Conservation (phyloP, 768 basidiomycete genomes). For the Boletellus emodensis region DNA sequence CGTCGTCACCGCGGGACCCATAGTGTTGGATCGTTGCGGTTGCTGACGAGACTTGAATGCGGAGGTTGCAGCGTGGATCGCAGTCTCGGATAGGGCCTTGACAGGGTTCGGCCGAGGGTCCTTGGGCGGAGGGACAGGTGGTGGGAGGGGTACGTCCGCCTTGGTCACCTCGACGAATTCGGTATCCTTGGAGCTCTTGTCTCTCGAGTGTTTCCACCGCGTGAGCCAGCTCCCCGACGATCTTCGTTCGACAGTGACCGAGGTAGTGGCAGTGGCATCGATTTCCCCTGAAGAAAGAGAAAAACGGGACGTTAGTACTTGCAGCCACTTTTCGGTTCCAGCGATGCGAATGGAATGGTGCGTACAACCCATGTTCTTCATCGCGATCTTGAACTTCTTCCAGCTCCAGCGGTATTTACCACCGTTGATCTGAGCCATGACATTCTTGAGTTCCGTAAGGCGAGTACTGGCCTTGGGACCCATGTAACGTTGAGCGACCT, state of each 20-base stretch:
- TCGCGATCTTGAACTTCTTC: slow-evolving; percentile 77
- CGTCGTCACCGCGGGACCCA: slow-evolving; percentile 24
- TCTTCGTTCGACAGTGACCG: slow-evolving; percentile 55
- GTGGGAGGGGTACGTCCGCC: slow-evolving; percentile 6
- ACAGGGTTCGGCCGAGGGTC: slow-evolving; percentile 32
- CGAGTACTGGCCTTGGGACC: slow-evolving; percentile 63
- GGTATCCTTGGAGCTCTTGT: slow-evolving; percentile 30
- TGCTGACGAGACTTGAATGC: slow-evolving; percentile 26
- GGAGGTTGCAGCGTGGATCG: slow-evolving; percentile 27
- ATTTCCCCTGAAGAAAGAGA: slow-evolving; percentile 53
- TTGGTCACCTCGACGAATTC: slow-evolving; percentile 32
- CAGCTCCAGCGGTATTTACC: slow-evolving; percentile 79
- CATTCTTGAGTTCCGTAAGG: slow-evolving; percentile 65
- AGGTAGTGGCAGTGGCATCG: slow-evolving; percentile 53
- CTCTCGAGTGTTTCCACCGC: slow-evolving; percentile 43
- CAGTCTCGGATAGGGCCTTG: slow-evolving; percentile 32
- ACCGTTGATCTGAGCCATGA: slow-evolving; percentile 70
- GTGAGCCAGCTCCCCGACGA: slow-evolving; percentile 47
- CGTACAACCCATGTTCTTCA: slow-evolving; percentile 81
- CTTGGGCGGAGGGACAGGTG: slow-evolving; percentile 27
- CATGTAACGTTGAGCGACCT: slow-evolving; percentile 74
- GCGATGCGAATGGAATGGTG: slow-evolving; percentile 11
- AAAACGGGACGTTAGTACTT: background rate
- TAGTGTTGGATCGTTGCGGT: slow-evolving; percentile 29
- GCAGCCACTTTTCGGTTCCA: background rate